Percentiles rank a stretch among this genome's conserved stretches.
Evolutionary conservation across 225 moss, liverwort and hornwort genomes (phyloP).

Genomic region (Antitrichia curtipendula): DNA sequence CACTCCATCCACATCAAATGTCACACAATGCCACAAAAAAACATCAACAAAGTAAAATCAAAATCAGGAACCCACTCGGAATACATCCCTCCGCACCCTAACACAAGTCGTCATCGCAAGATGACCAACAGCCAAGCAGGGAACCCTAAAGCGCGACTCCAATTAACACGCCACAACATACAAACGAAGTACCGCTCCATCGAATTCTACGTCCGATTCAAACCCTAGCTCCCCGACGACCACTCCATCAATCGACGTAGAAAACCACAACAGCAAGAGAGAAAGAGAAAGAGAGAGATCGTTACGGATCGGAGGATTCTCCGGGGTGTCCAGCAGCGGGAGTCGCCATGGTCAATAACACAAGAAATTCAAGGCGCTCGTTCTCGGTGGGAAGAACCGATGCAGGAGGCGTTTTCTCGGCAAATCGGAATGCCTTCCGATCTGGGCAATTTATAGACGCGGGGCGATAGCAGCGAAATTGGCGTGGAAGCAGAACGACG

Average conservation of each 20-base stretch:
- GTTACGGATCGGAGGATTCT: conserved; percentile 33
- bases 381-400: background rate
- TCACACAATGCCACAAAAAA: background rate
- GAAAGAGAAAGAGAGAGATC: background rate
- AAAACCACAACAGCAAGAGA: background rate
- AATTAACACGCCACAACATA: background rate
- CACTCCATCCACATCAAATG: background rate
- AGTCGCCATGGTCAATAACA: conserved; percentile 16
- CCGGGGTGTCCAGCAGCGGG: conserved; percentile 12
- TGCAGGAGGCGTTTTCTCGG: background rate
- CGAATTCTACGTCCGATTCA: background rate
- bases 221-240: background rate
- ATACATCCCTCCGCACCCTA: background rate
- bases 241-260: background rate
- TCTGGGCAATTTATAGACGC: background rate
- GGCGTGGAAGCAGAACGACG: background rate
- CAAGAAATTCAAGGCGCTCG: background rate
- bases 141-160: background rate
- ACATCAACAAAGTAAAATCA: background rate
- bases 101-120: background rate
- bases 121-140: background rate
- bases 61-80: background rate
- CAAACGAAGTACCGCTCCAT: background rate
- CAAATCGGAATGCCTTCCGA: background rate
- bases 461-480: background rate